These are phyloP conservation scores for Colletotrichum sp. DNA, from an alignment of 2,329 filamentous ascomycete species.

Conservation along the genomic window DNA sequence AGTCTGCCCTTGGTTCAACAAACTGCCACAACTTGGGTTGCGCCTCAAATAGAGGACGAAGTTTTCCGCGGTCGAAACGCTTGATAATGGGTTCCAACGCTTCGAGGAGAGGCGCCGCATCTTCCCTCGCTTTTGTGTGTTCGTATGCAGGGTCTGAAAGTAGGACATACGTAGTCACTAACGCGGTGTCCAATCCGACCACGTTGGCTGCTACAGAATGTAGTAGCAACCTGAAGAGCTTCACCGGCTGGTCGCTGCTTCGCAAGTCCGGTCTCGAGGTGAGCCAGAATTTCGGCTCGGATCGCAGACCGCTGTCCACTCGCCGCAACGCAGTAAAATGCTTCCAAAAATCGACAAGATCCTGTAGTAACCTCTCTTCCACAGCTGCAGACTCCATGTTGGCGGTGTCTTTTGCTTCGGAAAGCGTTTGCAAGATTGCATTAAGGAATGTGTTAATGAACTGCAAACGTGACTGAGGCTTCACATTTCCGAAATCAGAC, in stretches of 20 bases:
- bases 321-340: constrained; percentile 39
- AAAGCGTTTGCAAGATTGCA: neutral
- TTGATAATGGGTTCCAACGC: constrained; percentile 11
- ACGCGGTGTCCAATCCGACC: neutral
- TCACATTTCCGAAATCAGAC: neutral
- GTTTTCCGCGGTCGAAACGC: constrained; percentile 6
- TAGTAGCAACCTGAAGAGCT: neutral
- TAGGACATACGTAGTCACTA: constrained; percentile 18
- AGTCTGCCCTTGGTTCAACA: constrained; percentile 10
- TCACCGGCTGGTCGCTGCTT: constrained; percentile 14
- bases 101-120: neutral
- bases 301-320: constrained; percentile 14
- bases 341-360: constrained; percentile 40
- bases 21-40: constrained; percentile 7
- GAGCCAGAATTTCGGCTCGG: constrained; percentile 30
- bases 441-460: neutral
- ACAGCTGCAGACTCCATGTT: neutral
- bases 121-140: neutral
- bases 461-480: neutral
- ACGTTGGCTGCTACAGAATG: neutral
- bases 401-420: neutral
- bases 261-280: constrained; percentile 30
- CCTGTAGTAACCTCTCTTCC: constrained; percentile 21
- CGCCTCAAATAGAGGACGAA: constrained; percentile 2
- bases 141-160: constrained; percentile 3